Conservation (phyloP, 2,329 filamentous ascomycete species). For the Cladosporium velox region DNA sequence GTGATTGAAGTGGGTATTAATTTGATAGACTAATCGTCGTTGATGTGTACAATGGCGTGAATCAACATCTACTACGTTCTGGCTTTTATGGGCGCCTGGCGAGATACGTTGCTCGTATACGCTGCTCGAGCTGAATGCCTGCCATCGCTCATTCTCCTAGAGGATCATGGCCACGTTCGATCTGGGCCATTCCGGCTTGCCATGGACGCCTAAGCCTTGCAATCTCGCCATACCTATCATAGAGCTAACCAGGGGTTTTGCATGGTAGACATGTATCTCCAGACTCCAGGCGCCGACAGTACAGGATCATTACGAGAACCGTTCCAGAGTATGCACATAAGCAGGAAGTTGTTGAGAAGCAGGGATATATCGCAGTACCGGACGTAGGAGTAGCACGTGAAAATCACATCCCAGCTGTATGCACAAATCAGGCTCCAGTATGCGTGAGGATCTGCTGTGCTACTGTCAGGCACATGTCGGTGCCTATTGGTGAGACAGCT, state of each 20-base stretch:
- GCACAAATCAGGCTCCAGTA: not conserved
- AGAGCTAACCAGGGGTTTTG: not conserved
- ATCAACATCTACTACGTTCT: not conserved
- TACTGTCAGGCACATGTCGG: not conserved
- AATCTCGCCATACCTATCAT: not conserved
- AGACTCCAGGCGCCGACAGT: not conserved
- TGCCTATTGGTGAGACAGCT: not conserved
- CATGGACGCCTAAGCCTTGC: not conserved
- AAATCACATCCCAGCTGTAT: not conserved
- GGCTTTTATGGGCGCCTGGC: not conserved
- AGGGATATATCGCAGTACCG: not conserved
- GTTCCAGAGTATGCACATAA: not conserved
- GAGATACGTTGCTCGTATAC: not conserved
- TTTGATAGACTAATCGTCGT: not conserved
- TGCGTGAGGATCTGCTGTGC: constrained; percentile 1
- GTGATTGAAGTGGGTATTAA: not conserved
- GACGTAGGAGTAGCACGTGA: not conserved
- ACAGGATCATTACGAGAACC: not conserved
- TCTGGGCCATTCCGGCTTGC: not conserved
- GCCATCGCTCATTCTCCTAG: not conserved
- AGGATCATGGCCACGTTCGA: not conserved
- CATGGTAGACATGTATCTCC: not conserved
- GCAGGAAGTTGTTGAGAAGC: not conserved
- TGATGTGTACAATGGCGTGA: not conserved
- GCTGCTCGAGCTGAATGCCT: not conserved